Base-by-base conservation (phyloP, 805 yeast species). In the Wickerhamiella nectarea region DNA sequence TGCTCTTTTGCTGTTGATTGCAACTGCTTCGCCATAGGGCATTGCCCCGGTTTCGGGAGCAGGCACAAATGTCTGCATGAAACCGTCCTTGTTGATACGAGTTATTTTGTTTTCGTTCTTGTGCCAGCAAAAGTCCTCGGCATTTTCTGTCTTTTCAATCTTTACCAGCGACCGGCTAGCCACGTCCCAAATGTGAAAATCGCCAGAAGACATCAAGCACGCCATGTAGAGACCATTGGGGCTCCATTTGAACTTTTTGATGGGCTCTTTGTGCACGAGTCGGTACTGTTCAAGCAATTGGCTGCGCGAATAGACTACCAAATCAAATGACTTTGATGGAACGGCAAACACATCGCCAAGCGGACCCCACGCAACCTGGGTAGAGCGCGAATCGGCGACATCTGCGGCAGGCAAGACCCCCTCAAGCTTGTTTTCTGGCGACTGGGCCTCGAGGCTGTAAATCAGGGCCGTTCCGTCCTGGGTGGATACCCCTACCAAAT, bases 321-420 rank as follows among this genome's bases (percentile, higher is more conserved):
- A 46, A 12, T 56, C 59, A 25, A 55, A 53, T 8, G 58, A 62
- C 29, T 66, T 62, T 6, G 79, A 64, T 2, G 94, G 86, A 15
- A 83, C 54, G 2, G 86, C 84, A 38, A 85, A 65, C n/a, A 66
- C 58, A 43, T 72, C 72, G 14, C 94, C 94, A 43, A 70, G 67
- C 2, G 80, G 73, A 45, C 76, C 73, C 94, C 94, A 85, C 29
- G 71, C 72, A 2, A 76, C 69, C 34, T 70, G 70, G 0, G 82
- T 69, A 20, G 77, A 62, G 1, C 72, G 56, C 53, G 66, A 67
- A 33, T 65, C 69, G 4, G 47, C 50, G n/a, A 49, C 47, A n/a
- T 37, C 11, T 4, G 58, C 42, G n/a, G 48, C 15, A 1, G 66
- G 65, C 11, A 55, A 45, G 0, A 63, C 43, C 10, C 51, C 50